A percentile compares a stretch with the other conserved stretches of the same genome.
phyloP scores from a whole-genome alignment of 306 rosid species.

The Astragalus glycyphyllos region DNA sequence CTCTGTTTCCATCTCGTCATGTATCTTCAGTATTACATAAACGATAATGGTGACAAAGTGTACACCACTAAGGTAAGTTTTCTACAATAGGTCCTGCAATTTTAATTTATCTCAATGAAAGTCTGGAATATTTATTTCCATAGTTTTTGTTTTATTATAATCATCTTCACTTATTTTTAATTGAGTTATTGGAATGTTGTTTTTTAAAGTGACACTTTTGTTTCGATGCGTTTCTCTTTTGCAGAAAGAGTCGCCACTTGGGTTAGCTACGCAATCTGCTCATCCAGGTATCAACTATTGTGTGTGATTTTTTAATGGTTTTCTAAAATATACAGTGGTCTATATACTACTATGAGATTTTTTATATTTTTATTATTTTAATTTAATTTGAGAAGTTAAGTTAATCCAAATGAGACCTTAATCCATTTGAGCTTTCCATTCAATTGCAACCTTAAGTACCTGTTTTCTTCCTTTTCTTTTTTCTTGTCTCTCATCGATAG shows the following conservation, averaged over 20 bases:
- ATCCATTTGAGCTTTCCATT: too few relatives aligned
- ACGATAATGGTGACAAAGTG: conserved; percentile 83
- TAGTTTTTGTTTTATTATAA: neutral
- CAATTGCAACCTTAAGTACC: too few relatives aligned
- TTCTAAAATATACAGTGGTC: too few relatives aligned
- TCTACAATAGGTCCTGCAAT: too few relatives aligned
- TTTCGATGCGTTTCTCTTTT: conserved; percentile 30
- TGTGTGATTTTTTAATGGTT: too few relatives aligned
- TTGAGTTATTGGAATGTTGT: neutral
- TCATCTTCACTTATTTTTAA: neutral
- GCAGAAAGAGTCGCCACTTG: conserved; percentile 87
- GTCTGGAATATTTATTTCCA: neutral
- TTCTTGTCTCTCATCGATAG: too few relatives aligned
- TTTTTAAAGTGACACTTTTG: neutral
- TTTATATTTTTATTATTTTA: too few relatives aligned
- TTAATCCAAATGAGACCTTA: too few relatives aligned
- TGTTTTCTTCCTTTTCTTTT: too few relatives aligned
- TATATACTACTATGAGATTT: too few relatives aligned
- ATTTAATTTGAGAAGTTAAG: too few relatives aligned
- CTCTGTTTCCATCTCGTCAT: conserved; percentile 34
- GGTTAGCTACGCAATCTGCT: conserved; percentile 78
- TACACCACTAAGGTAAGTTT: conserved; percentile 74
- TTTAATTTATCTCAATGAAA: too few relatives aligned
- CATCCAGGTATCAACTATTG: conserved; percentile 66
- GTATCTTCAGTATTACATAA: conserved; percentile 88